Evolutionary conservation across 2,329 filamentous ascomycete species (phyloP).

Genomic region (Cladosporium colombiae): DNA sequence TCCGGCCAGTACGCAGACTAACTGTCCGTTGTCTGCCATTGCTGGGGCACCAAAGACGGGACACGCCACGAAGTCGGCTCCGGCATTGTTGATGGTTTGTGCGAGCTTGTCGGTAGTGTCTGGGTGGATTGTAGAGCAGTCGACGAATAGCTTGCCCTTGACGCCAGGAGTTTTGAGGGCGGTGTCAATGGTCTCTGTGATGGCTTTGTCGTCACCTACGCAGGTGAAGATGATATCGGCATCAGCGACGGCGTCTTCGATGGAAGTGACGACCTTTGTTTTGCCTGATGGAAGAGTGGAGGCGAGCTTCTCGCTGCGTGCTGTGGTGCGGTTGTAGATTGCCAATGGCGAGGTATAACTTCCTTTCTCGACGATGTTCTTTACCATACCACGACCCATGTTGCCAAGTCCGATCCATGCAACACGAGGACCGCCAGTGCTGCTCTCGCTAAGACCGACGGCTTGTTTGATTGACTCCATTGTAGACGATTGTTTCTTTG

Average conservation of each 20-base stretch:
- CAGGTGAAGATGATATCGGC: constrained; percentile 83
- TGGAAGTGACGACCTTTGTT: constrained; percentile 62
- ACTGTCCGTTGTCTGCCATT: constrained; percentile 68
- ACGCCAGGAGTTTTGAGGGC: constrained; percentile 57
- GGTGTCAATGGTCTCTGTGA: constrained; percentile 16
- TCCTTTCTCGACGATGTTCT: constrained; percentile 79
- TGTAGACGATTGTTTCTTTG: background rate
- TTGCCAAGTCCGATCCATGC: constrained; percentile 85
- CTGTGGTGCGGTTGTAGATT: constrained; percentile 75
- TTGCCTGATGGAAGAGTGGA: constrained; percentile 61
- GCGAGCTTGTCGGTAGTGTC: constrained; percentile 72
- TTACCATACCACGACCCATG: constrained; percentile 83
- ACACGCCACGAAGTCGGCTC: constrained; percentile 73
- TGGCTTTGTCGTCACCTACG: constrained; percentile 60
- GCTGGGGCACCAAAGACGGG: constrained; percentile 73
- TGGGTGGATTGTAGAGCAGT: constrained; percentile 86
- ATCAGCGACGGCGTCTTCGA: constrained; percentile 65
- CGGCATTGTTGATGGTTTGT: constrained; percentile 56
- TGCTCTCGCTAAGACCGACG: constrained; percentile 6
- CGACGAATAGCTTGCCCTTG: constrained; percentile 82
- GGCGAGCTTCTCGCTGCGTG: constrained; percentile 65
- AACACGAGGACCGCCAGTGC: constrained; percentile 41
- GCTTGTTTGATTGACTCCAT: constrained; percentile 18
- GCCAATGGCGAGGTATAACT: constrained; percentile 70
- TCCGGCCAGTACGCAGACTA: constrained; percentile 74